phyloP scores from a whole-genome alignment of 129 eudicot species.

The Centrapalus pauciflorus region DNA sequence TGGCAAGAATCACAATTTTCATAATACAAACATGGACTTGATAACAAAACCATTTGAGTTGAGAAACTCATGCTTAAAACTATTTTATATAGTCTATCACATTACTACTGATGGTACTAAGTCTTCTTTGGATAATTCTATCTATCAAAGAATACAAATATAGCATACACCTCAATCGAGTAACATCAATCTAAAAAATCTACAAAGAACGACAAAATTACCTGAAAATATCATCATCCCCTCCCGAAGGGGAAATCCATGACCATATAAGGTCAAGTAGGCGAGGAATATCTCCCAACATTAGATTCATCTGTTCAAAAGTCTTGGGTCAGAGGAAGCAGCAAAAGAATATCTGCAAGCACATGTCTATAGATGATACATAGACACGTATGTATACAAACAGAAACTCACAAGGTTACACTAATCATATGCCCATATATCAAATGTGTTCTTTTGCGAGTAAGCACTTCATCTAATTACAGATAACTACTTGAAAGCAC shows the following conservation, averaged over 20 bases:
- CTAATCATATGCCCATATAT: background rate
- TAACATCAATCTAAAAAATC: background rate
- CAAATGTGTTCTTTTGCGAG: background rate
- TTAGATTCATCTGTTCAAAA: constrained; percentile 80
- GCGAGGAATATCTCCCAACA: constrained; percentile 79
- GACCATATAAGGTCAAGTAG: constrained; percentile 88
- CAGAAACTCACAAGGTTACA: background rate
- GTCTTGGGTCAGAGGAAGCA: constrained; percentile 25
- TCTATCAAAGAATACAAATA: background rate
- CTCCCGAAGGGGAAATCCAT: constrained; percentile 90
- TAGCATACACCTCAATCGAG: background rate
- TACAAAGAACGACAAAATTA: constrained; percentile 11
- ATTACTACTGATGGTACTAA: background rate
- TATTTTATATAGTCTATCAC: background rate
- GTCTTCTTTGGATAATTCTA: background rate
- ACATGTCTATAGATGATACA: background rate
- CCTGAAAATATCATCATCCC: constrained; percentile 67
- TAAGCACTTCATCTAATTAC: background rate
- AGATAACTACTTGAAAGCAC: too few relatives aligned
- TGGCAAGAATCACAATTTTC: constrained; percentile 29
- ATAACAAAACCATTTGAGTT: background rate
- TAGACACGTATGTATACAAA: background rate
- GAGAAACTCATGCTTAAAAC: background rate
- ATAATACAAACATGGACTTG: constrained; percentile 2
- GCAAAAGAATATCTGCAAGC: background rate